phyloP scores from a whole-genome alignment of 257 asterid species.

The Primulina eburnea region DNA sequence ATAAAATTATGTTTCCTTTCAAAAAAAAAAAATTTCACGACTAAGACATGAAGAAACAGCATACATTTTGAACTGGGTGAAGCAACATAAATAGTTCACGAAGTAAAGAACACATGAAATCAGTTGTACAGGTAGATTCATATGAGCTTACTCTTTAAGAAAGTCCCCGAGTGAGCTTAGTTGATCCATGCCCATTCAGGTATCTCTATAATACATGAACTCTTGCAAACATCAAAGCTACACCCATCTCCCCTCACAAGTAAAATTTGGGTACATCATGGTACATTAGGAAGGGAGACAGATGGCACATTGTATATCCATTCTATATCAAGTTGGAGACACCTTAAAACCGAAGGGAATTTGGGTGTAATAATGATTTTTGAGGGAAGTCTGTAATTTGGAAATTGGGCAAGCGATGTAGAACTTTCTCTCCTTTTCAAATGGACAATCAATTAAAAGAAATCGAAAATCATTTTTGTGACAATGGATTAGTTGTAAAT shows the following conservation, averaged over 20 bases:
- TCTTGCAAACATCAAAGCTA: not conserved
- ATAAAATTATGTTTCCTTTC: too few species aligned
- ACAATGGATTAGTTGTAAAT: not conserved
- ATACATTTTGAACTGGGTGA: constrained; percentile 1
- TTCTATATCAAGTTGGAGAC: too few species aligned
- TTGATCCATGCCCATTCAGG: not conserved
- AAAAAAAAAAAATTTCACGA: too few species aligned
- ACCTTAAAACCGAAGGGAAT: too few species aligned
- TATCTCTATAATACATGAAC: not conserved
- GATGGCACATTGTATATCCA: not conserved
- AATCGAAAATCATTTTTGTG: not conserved
- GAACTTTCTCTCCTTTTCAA: not conserved
- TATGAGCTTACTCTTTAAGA: too few species aligned
- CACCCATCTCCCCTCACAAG: not conserved
- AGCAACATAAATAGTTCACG: constrained; percentile 4
- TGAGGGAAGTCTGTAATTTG: too few species aligned
- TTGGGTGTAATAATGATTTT: too few species aligned
- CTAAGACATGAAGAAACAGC: constrained; percentile 14
- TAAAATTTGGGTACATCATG: not conserved
- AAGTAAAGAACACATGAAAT: not conserved
- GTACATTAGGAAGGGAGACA: not conserved
- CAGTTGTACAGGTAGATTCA: too few species aligned
- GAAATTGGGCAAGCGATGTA: too few species aligned
- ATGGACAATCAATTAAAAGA: not conserved
- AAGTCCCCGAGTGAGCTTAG: too few species aligned